phyloP scores from a whole-genome alignment of 2,329 filamentous ascomycete genomes.

The Fusarium foetens region DNA sequence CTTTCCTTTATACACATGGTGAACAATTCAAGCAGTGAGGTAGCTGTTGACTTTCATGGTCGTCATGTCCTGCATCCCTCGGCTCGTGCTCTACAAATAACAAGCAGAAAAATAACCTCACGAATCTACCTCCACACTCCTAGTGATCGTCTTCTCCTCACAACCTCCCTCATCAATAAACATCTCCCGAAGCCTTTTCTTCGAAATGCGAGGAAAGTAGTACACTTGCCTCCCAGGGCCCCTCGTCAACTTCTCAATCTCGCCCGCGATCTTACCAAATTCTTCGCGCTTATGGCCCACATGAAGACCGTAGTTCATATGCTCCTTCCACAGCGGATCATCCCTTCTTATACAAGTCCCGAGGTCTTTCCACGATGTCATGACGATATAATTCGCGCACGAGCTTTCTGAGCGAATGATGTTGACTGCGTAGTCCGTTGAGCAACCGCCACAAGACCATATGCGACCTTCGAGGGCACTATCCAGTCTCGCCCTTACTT shows the following conservation, averaged over 20 bases:
- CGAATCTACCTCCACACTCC: neutral
- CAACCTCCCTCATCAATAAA: neutral
- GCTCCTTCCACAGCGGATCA: neutral
- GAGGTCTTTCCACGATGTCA: neutral
- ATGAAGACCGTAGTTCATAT: neutral
- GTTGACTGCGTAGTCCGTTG: neutral
- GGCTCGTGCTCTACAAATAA: accelerated
- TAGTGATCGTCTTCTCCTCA: neutral
- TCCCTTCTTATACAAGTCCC: neutral
- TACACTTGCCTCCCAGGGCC: accelerated
- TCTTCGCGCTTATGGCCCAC: neutral
- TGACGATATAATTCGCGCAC: neutral
- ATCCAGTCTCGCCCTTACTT: neutral
- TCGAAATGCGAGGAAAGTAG: neutral
- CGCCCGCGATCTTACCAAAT: neutral
- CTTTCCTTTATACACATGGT: accelerated
- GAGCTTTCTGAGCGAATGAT: neutral
- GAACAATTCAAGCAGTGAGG: accelerated
- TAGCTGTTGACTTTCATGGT: accelerated
- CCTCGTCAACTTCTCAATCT: neutral
- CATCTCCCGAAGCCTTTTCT: neutral
- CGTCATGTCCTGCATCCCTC: accelerated
- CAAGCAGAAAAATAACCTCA: neutral
- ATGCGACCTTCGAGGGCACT: neutral
- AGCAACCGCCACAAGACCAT: neutral